phyloP scores from a whole-genome alignment of 1,284 basidiomycete genomes.

The Malassezia caprae region DNA sequence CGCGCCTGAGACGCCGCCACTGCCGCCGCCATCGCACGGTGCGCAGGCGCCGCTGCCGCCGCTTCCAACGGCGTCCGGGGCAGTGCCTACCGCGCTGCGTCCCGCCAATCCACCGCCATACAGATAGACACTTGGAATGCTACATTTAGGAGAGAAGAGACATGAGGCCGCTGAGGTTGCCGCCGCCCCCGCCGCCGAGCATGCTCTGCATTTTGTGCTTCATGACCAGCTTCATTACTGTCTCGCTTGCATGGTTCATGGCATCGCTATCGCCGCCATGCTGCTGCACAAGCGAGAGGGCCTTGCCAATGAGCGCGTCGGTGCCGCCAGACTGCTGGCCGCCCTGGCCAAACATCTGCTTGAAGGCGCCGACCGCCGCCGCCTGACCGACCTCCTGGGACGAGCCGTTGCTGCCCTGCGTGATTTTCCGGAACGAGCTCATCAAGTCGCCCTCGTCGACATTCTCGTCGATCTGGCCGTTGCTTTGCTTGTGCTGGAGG shows the following conservation, averaged over 20 bases:
- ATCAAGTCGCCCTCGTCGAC: constrained; percentile 7
- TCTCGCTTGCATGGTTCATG: constrained; percentile 16
- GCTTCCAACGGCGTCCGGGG: not conserved
- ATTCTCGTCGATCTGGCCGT: constrained; percentile 9
- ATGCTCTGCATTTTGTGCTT: constrained; percentile 17
- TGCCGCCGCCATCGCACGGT: not conserved
- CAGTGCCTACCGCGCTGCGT: not conserved
- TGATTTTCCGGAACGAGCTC: constrained; percentile 13
- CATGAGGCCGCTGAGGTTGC: not conserved
- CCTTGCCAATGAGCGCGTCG: constrained; percentile 11
- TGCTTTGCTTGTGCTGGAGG: constrained; percentile 6
- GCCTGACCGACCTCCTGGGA: constrained; percentile 15
- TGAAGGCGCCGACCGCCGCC: constrained; percentile 9
- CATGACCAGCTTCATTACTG: constrained; percentile 16
- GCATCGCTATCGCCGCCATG: constrained; percentile 3
- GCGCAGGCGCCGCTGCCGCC: not conserved
- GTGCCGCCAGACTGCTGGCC: not conserved
- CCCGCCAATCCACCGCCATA: not conserved
- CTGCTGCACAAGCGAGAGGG: constrained; percentile 9
- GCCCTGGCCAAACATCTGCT: constrained; percentile 7
- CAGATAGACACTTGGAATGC: not conserved
- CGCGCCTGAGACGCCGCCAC: not conserved
- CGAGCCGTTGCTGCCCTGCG: not conserved
- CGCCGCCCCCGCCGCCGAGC: constrained; percentile 6
- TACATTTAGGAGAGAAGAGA: not conserved